Conservation (phyloP, 768 basidiomycete species). For the Amanita inopinata region DNA sequence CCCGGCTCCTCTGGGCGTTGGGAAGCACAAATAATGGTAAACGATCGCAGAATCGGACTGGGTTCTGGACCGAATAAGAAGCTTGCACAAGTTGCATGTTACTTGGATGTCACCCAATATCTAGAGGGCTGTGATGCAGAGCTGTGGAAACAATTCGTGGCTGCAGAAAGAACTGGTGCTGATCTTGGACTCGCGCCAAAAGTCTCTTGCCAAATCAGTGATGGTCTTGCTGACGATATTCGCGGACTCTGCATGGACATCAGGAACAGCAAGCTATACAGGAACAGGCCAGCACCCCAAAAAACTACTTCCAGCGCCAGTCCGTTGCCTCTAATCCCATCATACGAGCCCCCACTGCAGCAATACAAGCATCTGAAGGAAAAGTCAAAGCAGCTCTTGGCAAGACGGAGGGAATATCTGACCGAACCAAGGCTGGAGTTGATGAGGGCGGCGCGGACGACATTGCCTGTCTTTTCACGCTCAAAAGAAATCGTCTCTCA, state of each 20-base stretch:
- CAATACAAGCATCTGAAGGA: conserved; percentile 15
- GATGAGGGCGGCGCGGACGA: conserved; percentile 57
- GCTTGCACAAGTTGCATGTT: conserved; percentile 57
- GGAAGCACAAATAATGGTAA: conserved; percentile 72
- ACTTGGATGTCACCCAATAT: conserved; percentile 82
- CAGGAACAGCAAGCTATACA: conserved; percentile 52
- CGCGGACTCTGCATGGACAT: conserved; percentile 62
- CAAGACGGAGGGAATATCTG: conserved; percentile 50
- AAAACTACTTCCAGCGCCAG: conserved; percentile 2
- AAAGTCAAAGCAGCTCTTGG: conserved; percentile 51
- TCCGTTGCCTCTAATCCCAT: conserved; percentile 5
- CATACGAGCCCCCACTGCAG: conserved; percentile 6
- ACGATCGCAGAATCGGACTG: conserved; percentile 73
- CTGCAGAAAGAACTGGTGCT: conserved; percentile 51
- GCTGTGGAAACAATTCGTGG: conserved; percentile 67
- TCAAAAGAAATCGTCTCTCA: conserved; percentile 57
- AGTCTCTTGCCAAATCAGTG: conserved; percentile 56
- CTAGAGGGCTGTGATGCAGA: conserved; percentile 75
- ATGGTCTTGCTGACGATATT: conserved; percentile 57
- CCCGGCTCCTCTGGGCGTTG: conserved; percentile 30
- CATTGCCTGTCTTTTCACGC: conserved; percentile 69
- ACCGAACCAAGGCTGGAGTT: conserved; percentile 45
- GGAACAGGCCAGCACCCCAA: conserved; percentile 42
- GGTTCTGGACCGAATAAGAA: conserved; percentile 67
- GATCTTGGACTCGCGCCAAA: conserved; percentile 65